phyloP scores from a whole-genome alignment of 192 early-diverging fungal species.

The Podila verticillata region DNA sequence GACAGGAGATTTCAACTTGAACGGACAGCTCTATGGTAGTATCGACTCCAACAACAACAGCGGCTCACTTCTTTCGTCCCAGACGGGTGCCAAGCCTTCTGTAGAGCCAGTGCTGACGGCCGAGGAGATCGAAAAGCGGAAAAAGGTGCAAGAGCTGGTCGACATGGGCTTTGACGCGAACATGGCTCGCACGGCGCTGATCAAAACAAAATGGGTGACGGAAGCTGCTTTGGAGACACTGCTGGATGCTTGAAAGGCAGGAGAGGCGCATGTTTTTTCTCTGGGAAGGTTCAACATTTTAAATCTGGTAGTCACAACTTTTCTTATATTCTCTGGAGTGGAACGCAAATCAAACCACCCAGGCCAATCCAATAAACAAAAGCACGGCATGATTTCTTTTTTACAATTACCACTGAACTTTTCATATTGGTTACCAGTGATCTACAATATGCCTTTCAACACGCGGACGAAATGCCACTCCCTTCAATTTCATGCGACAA shows the following conservation, averaged over 20 bases:
- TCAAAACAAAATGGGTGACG: slow-evolving; percentile 39
- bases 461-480: too few species aligned
- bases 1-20: slow-evolving; percentile 12
- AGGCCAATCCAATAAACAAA: too few species aligned
- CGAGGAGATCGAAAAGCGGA: slow-evolving; percentile 36
- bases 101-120: slow-evolving; percentile 24
- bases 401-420: too few species aligned
- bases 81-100: neutral
- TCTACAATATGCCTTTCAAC: too few species aligned
- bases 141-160: slow-evolving; percentile 39
- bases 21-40: neutral
- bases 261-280: neutral
- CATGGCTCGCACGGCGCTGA: slow-evolving; percentile 31
- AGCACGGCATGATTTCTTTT: too few species aligned
- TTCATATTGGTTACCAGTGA: too few species aligned
- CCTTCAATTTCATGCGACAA: too few species aligned
- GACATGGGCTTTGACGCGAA: slow-evolving; percentile 45
- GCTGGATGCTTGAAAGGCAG: neutral
- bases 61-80: neutral
- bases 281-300: neutral
- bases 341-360: too few species aligned
- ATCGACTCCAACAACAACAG: slow-evolving; percentile 9
- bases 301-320: neutral
- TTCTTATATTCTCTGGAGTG: too few species aligned
- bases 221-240: slow-evolving; percentile 29